Evolutionary conservation across 345 rosid species (phyloP).

Genomic region (Hevea brasiliensis): DNA sequence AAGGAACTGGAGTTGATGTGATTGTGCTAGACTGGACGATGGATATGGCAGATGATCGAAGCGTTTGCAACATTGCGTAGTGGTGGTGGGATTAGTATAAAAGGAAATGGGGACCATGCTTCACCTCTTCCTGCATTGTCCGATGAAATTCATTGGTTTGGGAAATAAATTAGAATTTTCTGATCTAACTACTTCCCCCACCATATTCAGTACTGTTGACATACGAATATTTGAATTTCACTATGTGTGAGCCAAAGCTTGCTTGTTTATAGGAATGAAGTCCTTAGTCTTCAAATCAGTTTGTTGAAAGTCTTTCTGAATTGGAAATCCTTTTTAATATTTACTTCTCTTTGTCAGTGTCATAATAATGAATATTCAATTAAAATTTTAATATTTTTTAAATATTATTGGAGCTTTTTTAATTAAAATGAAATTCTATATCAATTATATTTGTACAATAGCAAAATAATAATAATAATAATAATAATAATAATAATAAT

Average conservation of each 20-base stretch:
- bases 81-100: constrained; percentile 64
- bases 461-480: too few relatives aligned
- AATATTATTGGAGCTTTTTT: too few relatives aligned
- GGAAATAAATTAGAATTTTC: background rate
- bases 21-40: constrained; percentile 97
- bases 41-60: constrained; percentile 87
- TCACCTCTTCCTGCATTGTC: constrained; percentile 79
- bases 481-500: too few relatives aligned
- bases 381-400: too few relatives aligned
- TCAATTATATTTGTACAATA: too few relatives aligned
- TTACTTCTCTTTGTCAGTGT: background rate
- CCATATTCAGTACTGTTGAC: background rate
- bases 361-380: too few relatives aligned
- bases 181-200: background rate
- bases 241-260: background rate
- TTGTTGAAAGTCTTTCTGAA: background rate
- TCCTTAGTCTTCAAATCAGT: background rate
- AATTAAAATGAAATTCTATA: too few relatives aligned
- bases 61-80: too few relatives aligned
- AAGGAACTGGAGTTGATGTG: constrained; percentile 84
- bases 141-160: constrained; percentile 73
- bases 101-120: constrained; percentile 93
- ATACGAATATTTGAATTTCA: background rate
- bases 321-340: background rate
- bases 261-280: background rate